phyloP scores from a whole-genome alignment of 805 yeast genomes.

The Pichia sporocuriosa region DNA sequence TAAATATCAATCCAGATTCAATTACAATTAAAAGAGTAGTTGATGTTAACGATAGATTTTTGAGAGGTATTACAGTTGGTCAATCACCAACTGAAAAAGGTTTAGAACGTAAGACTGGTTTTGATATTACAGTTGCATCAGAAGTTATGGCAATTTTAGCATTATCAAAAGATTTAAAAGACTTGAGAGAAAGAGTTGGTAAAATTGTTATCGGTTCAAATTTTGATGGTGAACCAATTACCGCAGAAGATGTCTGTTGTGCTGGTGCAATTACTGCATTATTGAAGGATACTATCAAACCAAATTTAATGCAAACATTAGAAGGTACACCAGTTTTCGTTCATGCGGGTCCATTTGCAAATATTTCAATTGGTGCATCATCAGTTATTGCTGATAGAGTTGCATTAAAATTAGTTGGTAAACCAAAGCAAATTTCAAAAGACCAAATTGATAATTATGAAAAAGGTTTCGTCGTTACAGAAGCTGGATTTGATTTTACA shows the following conservation, averaged over 20 bases:
- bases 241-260: conserved; percentile 79
- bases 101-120: conserved; percentile 64
- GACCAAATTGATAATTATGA: conserved; percentile 31
- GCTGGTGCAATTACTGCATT: conserved; percentile 83
- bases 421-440: conserved; percentile 14
- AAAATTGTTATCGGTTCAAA: conserved; percentile 69
- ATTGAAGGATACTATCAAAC: conserved; percentile 75
- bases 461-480: conserved; percentile 75
- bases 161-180: conserved; percentile 59
- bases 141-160: conserved; percentile 86
- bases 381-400: conserved; percentile 76
- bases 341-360: conserved; percentile 87
- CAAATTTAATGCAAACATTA: conserved; percentile 80
- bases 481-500: conserved; percentile 85
- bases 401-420: conserved; percentile 76
- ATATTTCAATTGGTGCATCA: conserved; percentile 81
- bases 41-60: conserved; percentile 75
- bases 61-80: conserved; percentile 73
- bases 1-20: conserved; percentile 72
- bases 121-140: conserved; percentile 79
- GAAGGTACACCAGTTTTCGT: conserved; percentile 86
- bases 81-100: conserved; percentile 80
- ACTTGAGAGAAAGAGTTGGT: conserved; percentile 70
- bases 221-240: conserved; percentile 61
- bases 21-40: conserved; percentile 81